Base-by-base conservation (phyloP, 2,329 filamentous ascomycete species). In the Myotisia sp. region DNA sequence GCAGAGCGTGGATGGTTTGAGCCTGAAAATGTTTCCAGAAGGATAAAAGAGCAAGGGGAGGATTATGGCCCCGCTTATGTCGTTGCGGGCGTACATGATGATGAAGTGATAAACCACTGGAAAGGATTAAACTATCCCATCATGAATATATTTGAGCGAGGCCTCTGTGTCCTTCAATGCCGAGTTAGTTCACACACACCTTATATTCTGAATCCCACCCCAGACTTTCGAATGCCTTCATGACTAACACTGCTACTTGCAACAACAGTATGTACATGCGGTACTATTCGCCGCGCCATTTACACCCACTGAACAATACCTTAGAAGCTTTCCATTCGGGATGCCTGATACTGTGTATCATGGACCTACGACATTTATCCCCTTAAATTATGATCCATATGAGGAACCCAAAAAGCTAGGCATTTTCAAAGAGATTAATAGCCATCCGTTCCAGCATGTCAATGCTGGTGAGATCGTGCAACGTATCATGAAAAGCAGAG, bases 41-140 rank as follows among this genome's bases (percentile, higher is more conserved):
- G 84, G 34, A 55, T 74, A 40, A 66, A 70, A 22, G 70, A 74
- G 42, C 53, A 62, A 4, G 79, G 79, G 10, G 68, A 67, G 29
- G 82, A 92, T 56, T 92, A 92, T 50, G 67, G 72, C 0, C 84
- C 85, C 0, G 79, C 76, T 5, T 95, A 83, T 53, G 70, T 98
- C n/a, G 74, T 95, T 27, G 86, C 84, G 2, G 90, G 90, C 31
- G 77, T 98, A 16, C 90, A 98, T 58, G 82, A 93, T 49, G 90
- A 98, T 55, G 75, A 79, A 43, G 85, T 92, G 40, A 92, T 98
- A 58, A 98, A 98, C 59, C 67, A 79, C 49, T 92, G 85, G 80
- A 95, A 95, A 61, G 87, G 90, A 22, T 70, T 94, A 48, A 98
- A 98, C 62, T 98, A 94, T 54, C 90, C 90, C 17, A 95, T 98